Evolutionary conservation across 2,329 filamentous ascomycete genomes (phyloP), one percentile per base, ranked within the genome.

Genomic region (Phoma sp.): DNA sequence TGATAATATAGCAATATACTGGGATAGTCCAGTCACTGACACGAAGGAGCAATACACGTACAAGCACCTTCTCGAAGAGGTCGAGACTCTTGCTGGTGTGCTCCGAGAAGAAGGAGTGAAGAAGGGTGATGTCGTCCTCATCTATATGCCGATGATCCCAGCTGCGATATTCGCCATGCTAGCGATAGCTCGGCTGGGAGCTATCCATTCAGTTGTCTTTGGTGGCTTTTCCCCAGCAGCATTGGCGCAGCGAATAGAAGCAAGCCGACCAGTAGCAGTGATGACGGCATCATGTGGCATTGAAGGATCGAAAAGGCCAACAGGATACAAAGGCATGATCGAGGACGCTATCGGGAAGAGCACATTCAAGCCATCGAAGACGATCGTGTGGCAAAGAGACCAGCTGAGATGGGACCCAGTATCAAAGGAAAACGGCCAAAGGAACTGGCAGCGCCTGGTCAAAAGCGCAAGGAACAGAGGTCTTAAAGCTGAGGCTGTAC

Each of bases 61-160:
- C 70, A 77, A 77, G 4, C 80, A 90, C 74, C 78, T 98, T 40
- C 83, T 95, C 24, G 80, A 86, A 7, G 90, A 96, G 70, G 90
- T 97, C 1, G 88, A 93, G 73, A 83, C 86, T 4, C 83, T 96
- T 45, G 92, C 93, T 0, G 92, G 90, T 0, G 91, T 92, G 2
- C 75, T 98, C 66, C 80, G 88, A 50, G 90, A 95, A 71, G 87
- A 93, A 66, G 92, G 92, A 0, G 89, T 97, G 4, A 81, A 82
- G 62, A 91, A 85, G 74, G 92, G 93, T 1, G 90, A 97, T 77
- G 89, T 95, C 0, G 91, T 97, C 5, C 82, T 97, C 59, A 84
- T 97, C 25, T 98, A 97, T 75, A 96, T 97, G 93, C 93, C 93
- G 49, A 97, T 97, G 93, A 91, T 97, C 38, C 93, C 93, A 0